Evolutionary conservation across 495 filamentous ascomycete species (phyloP), one percentile per base, ranked within the genome.

Genomic region (Aspergillus cavernicola): DNA sequence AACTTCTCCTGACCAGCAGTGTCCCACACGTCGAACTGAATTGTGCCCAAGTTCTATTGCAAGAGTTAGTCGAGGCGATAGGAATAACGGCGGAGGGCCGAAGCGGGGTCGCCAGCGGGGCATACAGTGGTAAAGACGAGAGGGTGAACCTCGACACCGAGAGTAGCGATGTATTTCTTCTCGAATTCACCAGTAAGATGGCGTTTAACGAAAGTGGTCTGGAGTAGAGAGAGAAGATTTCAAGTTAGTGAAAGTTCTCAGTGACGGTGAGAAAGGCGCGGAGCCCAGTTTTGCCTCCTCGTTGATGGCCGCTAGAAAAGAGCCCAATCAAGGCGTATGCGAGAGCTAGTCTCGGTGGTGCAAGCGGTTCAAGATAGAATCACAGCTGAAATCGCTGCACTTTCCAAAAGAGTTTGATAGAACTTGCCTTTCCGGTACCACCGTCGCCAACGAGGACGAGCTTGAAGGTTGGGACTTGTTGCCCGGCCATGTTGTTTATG

Each of bases 151-250:
- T 99, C 95, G 63, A 99, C 95, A 87, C 95, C 95, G 53, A 99
- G 86, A 51, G 95, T 99, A 57, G 95, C 95, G 72, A 99, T 97
- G 76, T 99, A 99, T 80, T 97, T 99, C 86, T 99, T 99, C 83
- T 99, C 95, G 70, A 99, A 99, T 71, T 99, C 95, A 59, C 95
- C 95, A 69, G 95, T 97, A 80, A 97, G 78, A 74, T 99, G 95
- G 65, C 95, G 95, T 85, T 97, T 99, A 79, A 99, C 95, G 81
- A 99, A 99, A 69, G 95, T 99, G 69, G 95, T 99, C 95, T 99
- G 71, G n/a, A n/a, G n/a, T 57, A 52, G 15, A 46, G 44, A 36
- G 43, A 23, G n/a, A n/a, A n/a, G 22, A 20, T 72, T 57, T 55
- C 48, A 37, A 44, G 66, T 68, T 68, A 72, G 66, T 50, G 15